Evolutionary conservation across 805 yeast species (phyloP).

Genomic region (Candida chauliodis): DNA sequence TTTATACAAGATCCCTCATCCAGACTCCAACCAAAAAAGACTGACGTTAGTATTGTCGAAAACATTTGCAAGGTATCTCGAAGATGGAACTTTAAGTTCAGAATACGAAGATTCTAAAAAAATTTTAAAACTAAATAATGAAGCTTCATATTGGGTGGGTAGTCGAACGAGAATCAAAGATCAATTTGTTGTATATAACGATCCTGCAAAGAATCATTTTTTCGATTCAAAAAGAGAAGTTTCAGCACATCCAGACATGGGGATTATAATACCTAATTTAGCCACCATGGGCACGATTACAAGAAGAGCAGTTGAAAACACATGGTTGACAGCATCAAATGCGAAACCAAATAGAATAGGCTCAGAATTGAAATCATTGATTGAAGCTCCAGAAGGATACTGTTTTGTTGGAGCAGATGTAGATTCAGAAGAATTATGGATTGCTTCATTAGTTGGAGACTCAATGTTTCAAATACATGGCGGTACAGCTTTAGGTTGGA

Average conservation of each 20-base stretch:
- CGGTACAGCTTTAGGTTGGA: slow-evolving; percentile 97
- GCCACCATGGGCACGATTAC: slow-evolving; percentile 96
- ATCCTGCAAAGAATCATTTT: slow-evolving; percentile 18
- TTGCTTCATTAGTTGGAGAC: slow-evolving; percentile 92
- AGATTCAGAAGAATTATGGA: slow-evolving; percentile 98
- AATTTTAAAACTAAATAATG: slow-evolving; percentile 72
- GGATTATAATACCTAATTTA: slow-evolving; percentile 79
- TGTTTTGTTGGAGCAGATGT: slow-evolving; percentile 97
- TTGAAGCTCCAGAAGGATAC: slow-evolving; percentile 85
- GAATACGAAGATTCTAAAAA: slow-evolving; percentile 68
- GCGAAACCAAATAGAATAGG: slow-evolving; percentile 85
- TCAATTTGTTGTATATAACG: slow-evolving; percentile 75
- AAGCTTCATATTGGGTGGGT: slow-evolving; percentile 91
- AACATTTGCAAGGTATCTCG: slow-evolving; percentile 66
- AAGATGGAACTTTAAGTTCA: slow-evolving; percentile 68
- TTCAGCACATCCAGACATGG: slow-evolving; percentile 37
- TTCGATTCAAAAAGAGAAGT: slow-evolving; percentile 22
- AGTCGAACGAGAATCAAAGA: slow-evolving; percentile 77
- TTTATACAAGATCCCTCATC: slow-evolving; percentile 80
- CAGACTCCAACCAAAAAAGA: slow-evolving; percentile 71
- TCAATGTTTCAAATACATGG: slow-evolving; percentile 88
- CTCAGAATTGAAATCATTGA: slow-evolving; percentile 84
- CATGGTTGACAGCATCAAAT: slow-evolving; percentile 97
- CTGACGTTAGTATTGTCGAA: slow-evolving; percentile 79
- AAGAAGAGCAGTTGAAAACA: slow-evolving; percentile 91